Evolutionary conservation across 768 basidiomycete genomes (phyloP).

Genomic region (Suillus spraguei): DNA sequence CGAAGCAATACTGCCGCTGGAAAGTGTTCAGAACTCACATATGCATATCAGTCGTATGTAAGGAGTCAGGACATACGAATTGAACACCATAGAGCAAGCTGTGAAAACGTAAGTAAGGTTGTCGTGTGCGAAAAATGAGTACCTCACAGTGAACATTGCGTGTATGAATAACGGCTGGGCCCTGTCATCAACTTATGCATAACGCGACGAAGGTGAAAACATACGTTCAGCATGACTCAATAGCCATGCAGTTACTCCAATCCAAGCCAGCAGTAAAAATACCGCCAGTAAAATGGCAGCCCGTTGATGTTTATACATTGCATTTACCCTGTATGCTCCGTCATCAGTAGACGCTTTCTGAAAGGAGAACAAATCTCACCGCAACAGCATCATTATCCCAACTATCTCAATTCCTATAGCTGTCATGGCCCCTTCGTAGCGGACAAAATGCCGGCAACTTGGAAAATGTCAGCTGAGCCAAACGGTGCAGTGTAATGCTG

Average conservation of each 20-base stretch:
- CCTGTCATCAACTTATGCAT: constrained; percentile 7
- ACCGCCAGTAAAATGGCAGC: constrained; percentile 15
- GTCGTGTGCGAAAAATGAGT: constrained; percentile 22
- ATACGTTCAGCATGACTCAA: constrained; percentile 51
- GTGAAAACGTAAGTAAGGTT: constrained; percentile 21
- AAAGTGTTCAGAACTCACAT: background rate
- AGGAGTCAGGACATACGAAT: constrained; percentile 21
- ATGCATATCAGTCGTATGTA: no score
- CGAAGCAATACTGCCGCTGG: constrained; percentile 29
- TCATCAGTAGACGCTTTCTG: background rate
- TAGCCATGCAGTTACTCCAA: constrained; percentile 57
- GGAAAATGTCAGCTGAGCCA: background rate
- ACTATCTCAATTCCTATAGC: constrained; percentile 41
- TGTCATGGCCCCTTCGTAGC: constrained; percentile 52
- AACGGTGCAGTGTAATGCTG: background rate
- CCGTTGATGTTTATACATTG: constrained; percentile 18
- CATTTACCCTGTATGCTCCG: constrained; percentile 15
- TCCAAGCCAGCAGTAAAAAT: constrained; percentile 43
- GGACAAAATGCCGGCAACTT: constrained; percentile 50
- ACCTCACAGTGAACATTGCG: constrained; percentile 17
- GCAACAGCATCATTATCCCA: constrained; percentile 46
- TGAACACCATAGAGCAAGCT: constrained; percentile 47
- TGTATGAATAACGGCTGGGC: constrained; percentile 17
- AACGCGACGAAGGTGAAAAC: constrained; percentile 20
- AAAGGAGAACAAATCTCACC: constrained; percentile 27